Evolutionary conservation across 2,329 filamentous ascomycete genomes (phyloP).

Genomic region (Westerdykella sp.): DNA sequence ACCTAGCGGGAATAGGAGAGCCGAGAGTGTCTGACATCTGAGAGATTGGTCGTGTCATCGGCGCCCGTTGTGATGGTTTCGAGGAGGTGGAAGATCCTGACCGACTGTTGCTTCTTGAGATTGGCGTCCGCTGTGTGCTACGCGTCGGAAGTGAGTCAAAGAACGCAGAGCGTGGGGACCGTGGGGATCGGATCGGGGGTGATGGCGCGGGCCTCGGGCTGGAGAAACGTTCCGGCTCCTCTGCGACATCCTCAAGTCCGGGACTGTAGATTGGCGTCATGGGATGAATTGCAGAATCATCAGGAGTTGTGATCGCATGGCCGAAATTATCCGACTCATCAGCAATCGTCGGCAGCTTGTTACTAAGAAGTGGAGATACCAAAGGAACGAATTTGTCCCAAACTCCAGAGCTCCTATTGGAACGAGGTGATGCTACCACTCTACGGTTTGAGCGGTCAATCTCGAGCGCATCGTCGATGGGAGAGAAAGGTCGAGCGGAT

Average conservation of each 20-base stretch:
- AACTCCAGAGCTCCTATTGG: constrained; percentile 28
- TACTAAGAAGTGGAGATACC: constrained; percentile 11
- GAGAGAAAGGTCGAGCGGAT: constrained; percentile 3
- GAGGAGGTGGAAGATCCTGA: constrained; percentile 21
- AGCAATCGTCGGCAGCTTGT: constrained; percentile 22
- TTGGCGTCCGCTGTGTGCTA: constrained; percentile 18
- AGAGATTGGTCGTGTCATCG: constrained; percentile 27
- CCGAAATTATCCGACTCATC: constrained; percentile 26
- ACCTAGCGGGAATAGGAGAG: constrained; percentile 34
- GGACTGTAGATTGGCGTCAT: constrained; percentile 39
- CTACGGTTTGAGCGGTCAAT: no score
- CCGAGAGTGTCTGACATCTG: constrained; percentile 44
- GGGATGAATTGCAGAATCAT: constrained; percentile 36
- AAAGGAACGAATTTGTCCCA: constrained; percentile 25
- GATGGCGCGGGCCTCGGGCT: constrained; percentile 31
- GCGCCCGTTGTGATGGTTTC: constrained; percentile 10
- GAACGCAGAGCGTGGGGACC: constrained; percentile 22
- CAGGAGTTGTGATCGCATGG: constrained; percentile 41
- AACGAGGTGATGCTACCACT: not conserved
- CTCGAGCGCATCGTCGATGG: no score
- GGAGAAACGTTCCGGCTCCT: constrained; percentile 32
- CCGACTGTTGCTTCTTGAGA: constrained; percentile 12
- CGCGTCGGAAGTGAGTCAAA: constrained; percentile 25
- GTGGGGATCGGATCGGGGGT: constrained; percentile 22
- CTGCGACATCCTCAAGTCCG: constrained; percentile 32